These are phyloP conservation scores for Quercus lobata DNA, from an alignment of 331 rosid genomes.

Conservation along the genomic window DNA sequence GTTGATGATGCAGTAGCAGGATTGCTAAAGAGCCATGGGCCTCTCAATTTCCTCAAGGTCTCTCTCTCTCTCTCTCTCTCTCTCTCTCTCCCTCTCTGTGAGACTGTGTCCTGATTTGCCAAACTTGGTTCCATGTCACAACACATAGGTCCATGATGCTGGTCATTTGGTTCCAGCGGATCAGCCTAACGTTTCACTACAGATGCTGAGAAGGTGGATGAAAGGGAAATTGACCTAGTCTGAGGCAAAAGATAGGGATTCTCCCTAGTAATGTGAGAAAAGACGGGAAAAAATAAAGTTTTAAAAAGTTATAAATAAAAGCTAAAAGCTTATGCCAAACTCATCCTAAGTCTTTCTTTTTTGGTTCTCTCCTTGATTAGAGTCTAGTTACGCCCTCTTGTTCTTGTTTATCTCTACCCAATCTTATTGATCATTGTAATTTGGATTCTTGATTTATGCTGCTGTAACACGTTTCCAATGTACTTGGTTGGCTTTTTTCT, in stretches of 20 bases:
- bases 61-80: slow-evolving; percentile 13
- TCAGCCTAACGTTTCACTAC: slow-evolving; percentile 77
- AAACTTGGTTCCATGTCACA: slow-evolving; percentile 3
- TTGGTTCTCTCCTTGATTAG: too few species aligned
- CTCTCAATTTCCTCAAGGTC: slow-evolving; percentile 84
- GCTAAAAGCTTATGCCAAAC: too few species aligned
- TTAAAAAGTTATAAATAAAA: too few species aligned
- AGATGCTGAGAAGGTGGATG: slow-evolving; percentile 79
- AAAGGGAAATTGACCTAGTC: slow-evolving; percentile 51
- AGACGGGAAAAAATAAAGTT: too few species aligned
- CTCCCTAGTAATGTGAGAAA: slow-evolving; percentile 30
- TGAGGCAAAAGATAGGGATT: slow-evolving; percentile 19
- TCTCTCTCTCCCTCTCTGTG: background rate
- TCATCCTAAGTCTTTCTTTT: too few species aligned
- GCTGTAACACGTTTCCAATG: too few species aligned
- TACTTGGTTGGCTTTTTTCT: too few species aligned
- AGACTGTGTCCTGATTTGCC: background rate
- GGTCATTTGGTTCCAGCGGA: slow-evolving; percentile 99
- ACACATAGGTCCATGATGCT: slow-evolving; percentile 65
- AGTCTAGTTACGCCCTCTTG: too few species aligned
- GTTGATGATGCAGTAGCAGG: slow-evolving; percentile 81
- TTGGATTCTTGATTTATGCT: too few species aligned
- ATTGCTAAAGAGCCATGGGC: slow-evolving; percentile 60
- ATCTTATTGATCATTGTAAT: too few species aligned
- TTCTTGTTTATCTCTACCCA: too few species aligned